Base-by-base conservation (phyloP, 352 stramenopile species). In the Phytophthora syringae region DNA sequence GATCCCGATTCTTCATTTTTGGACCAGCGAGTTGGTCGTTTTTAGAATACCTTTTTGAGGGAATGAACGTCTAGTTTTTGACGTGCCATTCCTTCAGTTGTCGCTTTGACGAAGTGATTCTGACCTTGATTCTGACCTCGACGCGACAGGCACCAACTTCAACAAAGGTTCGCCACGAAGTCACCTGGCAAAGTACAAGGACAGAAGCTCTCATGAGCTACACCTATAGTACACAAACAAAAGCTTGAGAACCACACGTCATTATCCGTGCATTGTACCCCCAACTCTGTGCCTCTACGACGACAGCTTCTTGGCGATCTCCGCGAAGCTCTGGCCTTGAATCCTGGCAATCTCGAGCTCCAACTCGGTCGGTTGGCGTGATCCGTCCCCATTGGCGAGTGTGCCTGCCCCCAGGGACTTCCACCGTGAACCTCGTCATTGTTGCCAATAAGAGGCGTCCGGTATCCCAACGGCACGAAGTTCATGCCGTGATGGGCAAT, bases 401-500 rank as follows among this genome's bases (percentile, higher is more conserved):
- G 85, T 94, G 18, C 90, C 90, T 18, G 86, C 76, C 88, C 88
- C 74, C 90, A 96, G 1, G 86, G 73, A 53, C 70, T 86, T 21
- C 74, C 80, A 28, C 83, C 85, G 45, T 92, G 85, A 15, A 89
- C 60, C 48, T 88, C 82, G n/a, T 89, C 69, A 32, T 85, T 76
- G 57, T 77, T 78, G 7, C 70, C 76, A 22, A 86, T 53, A 21
- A 82, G 53, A 0, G 69, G 77, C 3, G 67, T 66, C 32, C 76
- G 75, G 58, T 83, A 86, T 30, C 88, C 90, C 15, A 93, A 51
- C 30, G 90, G 89, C 32, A 97, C 83, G 63, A 95, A 97, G 27
- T 85, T 80, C 83, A 97, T 95, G 37, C 90, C 90, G 22, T 96
- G 85, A 74, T 97, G 88, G 15, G 78, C 67, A 34, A 96, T 76